Evolutionary conservation across 192 early-diverging fungal species (phyloP).

Genomic region (Obelidium mucronatum): DNA sequence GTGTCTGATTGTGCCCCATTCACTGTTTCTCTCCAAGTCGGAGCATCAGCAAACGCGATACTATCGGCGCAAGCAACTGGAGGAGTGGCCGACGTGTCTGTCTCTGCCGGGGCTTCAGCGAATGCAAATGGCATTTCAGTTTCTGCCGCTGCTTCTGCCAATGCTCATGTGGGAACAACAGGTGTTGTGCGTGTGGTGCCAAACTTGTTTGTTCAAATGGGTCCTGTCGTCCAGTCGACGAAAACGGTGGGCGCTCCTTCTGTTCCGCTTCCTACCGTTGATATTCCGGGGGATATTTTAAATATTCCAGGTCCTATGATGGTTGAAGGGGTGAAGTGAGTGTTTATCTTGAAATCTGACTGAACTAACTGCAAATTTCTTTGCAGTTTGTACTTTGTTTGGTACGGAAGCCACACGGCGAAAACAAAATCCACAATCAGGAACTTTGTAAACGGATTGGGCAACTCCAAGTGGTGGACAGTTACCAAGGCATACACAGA

Average conservation of each 20-base stretch:
- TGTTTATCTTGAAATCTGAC: neutral
- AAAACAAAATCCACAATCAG: neutral
- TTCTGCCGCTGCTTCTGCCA: no score
- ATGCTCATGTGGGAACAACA: no score
- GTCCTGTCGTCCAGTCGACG: no score
- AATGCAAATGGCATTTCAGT: no score
- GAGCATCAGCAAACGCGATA: no score
- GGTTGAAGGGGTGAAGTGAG: neutral
- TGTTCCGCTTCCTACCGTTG: neutral
- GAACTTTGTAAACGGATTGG: neutral
- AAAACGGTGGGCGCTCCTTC: neutral
- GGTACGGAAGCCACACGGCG: neutral
- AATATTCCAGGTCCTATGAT: neutral
- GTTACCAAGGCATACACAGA: neutral
- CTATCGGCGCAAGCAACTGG: no score
- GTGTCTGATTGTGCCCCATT: no score
- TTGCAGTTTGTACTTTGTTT: neutral
- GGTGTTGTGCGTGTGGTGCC: no score
- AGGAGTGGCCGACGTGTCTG: no score
- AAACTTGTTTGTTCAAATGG: no score
- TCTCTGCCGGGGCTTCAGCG: no score
- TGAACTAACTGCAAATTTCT: neutral
- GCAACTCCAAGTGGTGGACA: neutral
- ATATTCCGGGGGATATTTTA: neutral
- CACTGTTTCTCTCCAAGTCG: no score